phyloP scores from a whole-genome alignment of 2,329 filamentous ascomycete species.

The Stemphylium beticola region DNA sequence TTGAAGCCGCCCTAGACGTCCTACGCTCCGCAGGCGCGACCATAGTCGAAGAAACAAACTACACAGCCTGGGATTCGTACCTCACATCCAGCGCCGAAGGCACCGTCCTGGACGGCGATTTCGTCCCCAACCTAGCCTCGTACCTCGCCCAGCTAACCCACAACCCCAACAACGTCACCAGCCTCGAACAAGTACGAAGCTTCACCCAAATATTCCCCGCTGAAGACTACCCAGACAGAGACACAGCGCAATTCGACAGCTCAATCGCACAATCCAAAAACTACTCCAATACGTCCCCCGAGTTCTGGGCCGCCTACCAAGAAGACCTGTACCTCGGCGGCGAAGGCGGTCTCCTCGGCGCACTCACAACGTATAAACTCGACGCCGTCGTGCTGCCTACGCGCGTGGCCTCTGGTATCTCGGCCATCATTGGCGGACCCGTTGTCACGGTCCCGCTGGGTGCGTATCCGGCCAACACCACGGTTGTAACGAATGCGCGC shows the following conservation, averaged over 20 bases:
- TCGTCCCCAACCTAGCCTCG: constrained; percentile 60
- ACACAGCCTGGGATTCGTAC: constrained; percentile 59
- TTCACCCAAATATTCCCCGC: constrained; percentile 61
- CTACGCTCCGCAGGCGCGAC: constrained; percentile 64
- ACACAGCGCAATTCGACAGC: constrained; percentile 64
- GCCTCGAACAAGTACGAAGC: constrained; percentile 58
- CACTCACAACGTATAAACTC: constrained; percentile 62
- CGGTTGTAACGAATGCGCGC: constrained; percentile 53
- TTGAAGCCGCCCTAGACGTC: constrained; percentile 61
- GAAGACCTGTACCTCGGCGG: constrained; percentile 61
- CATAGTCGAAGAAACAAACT: constrained; percentile 66
- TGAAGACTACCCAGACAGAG: constrained; percentile 67
- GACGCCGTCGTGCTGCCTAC: constrained; percentile 69
- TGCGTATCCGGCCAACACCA: constrained; percentile 57
- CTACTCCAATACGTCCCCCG: constrained; percentile 63
- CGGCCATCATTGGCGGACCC: constrained; percentile 65
- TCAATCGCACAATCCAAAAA: constrained; percentile 54
- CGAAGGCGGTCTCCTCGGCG: constrained; percentile 66
- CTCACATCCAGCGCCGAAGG: constrained; percentile 49
- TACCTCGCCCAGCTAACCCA: constrained; percentile 63
- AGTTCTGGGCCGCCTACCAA: constrained; percentile 65
- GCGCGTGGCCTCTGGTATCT: constrained; percentile 53
- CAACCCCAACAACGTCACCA: constrained; percentile 64
- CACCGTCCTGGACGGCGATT: constrained; percentile 64
- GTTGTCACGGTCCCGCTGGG: constrained; percentile 70